Conservation (phyloP, 2,329 filamentous ascomycete genomes). For the Xylariales sp. region DNA sequence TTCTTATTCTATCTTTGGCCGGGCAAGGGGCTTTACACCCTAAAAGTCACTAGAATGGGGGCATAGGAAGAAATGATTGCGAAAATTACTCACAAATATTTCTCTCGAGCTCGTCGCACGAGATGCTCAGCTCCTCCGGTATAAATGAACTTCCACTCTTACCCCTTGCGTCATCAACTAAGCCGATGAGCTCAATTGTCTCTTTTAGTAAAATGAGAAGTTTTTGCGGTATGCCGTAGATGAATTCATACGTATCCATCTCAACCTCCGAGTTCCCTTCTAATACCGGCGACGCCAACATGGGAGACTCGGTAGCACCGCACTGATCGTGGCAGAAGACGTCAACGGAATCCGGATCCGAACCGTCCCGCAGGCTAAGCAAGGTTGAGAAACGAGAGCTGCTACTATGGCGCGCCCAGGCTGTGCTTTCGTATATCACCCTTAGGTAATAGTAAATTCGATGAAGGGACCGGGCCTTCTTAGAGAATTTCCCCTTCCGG, state of each 20-base stretch:
- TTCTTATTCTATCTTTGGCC: no score
- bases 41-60: no score
- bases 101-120: slow-evolving; percentile 26
- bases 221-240: slow-evolving; percentile 50
- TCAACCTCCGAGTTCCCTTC: not conserved
- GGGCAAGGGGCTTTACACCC: no score
- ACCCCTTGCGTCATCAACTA: slow-evolving; percentile 78
- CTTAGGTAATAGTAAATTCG: slow-evolving; percentile 10
- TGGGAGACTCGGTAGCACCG: no score
- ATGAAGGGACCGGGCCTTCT: slow-evolving; percentile 5
- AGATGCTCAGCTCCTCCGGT: slow-evolving; percentile 7
- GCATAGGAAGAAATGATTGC: no score
- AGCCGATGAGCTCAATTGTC: slow-evolving; percentile 58
- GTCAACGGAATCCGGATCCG: not conserved
- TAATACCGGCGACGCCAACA: not conserved
- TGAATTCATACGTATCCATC: slow-evolving; percentile 6
- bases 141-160: slow-evolving; percentile 71
- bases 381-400: slow-evolving; percentile 1
- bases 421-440: slow-evolving; percentile 8
- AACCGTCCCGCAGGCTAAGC: not conserved
- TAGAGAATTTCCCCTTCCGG: not conserved
- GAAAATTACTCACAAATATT: slow-evolving; percentile 7
- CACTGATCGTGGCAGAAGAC: not conserved
- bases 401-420: not conserved
- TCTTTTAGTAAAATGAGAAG: slow-evolving; percentile 16